Base-by-base conservation (phyloP, 2,329 filamentous ascomycete genomes). In the Alternaria alternata region DNA sequence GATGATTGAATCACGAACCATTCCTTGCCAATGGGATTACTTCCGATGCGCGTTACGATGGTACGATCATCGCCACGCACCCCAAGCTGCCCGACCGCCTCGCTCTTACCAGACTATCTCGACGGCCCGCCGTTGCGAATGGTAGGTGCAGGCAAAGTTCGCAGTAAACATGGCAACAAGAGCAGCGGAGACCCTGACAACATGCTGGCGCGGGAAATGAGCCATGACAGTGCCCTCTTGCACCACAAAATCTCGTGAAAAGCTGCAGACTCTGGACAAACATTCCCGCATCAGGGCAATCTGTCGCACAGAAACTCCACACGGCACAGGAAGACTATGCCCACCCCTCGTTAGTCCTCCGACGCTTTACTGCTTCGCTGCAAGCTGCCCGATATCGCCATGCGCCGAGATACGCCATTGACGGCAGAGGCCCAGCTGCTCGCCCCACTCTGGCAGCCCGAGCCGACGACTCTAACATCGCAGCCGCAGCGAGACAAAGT, bases 321-420 rank as follows among this genome's bases (percentile, higher is more conserved):
- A 52, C 34, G 24, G 47, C 49, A 46, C 46, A 57, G 42, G 24
- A 53, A 52, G 54, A 56, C 44, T 57, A 61, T 61, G 47, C 52
- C 54, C 51, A 51, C 56, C 53, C 36, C 43, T 64, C 62, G 54
- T 42, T 64, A 58, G 54, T n/a, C 22, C 30, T 39, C 53, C 26
- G 39, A 41, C 52, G 34, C 57, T 28, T 60, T 54, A 54, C 57
- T 65, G 47, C 46, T 51, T 61, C 34, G 42, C 53, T 54, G 32
- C 56, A 66, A 67, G 66, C 51, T 43, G 46, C 49, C 60, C 60
- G 58, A 59, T 61, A 59, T 52, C 52, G 59, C 54, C 64, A 68
- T 65, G 61, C 53, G 30, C 44, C 54, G 42, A 34, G 55, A 44
- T 24, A 51, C 60, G 53, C 57, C 60, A 57, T 61, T 49, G 39